phyloP scores from a whole-genome alignment of 257 asterid genomes.

The Linaria vulgaris region DNA sequence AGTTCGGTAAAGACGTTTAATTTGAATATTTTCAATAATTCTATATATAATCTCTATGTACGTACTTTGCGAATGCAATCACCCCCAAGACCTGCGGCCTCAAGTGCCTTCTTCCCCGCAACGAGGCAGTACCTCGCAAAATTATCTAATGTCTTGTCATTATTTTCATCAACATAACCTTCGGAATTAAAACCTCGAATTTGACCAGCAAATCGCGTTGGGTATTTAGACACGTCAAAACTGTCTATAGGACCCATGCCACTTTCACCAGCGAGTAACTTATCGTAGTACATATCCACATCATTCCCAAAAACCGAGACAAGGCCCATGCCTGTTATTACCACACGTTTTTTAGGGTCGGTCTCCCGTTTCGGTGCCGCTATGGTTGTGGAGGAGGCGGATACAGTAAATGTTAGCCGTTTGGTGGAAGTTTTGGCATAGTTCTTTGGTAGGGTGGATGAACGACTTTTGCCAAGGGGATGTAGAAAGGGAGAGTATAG shows the following conservation, averaged over 20 bases:
- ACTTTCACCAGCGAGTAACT: constrained; percentile 24
- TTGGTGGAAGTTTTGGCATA: constrained; percentile 33
- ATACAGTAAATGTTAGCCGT: constrained; percentile 33
- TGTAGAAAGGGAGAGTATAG: constrained; percentile 41
- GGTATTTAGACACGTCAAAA: constrained; percentile 19
- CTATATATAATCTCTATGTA: too few species aligned
- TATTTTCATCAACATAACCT: constrained; percentile 55
- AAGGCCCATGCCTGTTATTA: constrained; percentile 29
- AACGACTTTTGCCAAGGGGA: constrained; percentile 33
- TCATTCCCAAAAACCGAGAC: constrained; percentile 29
- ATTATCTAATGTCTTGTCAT: constrained; percentile 53
- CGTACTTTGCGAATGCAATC: constrained; percentile 37
- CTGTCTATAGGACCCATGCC: constrained; percentile 19
- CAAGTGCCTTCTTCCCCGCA: constrained; percentile 60
- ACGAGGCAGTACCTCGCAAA: constrained; percentile 53
- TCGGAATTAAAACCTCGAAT: constrained; percentile 49
- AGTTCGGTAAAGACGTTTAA: too few species aligned
- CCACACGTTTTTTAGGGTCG: constrained; percentile 26
- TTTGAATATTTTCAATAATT: too few species aligned
- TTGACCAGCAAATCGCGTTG: constrained; percentile 60
- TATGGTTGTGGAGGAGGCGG: constrained; percentile 36
- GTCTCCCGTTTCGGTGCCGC: constrained; percentile 31
- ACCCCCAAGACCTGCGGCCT: constrained; percentile 52
- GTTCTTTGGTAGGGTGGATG: constrained; percentile 24
- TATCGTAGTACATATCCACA: constrained; percentile 22